Percentiles rank a stretch among this genome's conserved stretches.
These are phyloP conservation scores for Cystoisospora suis DNA, from an alignment of 169 alveolate genomes.

Conservation along the genomic window DNA sequence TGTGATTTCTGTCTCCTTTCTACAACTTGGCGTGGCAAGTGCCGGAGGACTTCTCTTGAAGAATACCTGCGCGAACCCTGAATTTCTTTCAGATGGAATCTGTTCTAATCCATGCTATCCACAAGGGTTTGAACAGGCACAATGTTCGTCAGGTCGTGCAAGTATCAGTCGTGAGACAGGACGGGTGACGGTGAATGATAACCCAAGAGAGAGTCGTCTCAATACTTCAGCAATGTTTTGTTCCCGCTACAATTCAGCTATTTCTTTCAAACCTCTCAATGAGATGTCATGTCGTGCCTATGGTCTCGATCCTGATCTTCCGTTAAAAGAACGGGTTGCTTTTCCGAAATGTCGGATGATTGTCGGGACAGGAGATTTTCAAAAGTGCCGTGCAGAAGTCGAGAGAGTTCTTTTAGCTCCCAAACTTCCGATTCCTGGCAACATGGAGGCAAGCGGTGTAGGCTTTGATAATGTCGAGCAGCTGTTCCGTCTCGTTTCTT, in stretches of 20 bases:
- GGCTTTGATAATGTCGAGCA: conserved; percentile 40
- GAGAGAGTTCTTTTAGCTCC: background rate
- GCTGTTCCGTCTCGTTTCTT: background rate
- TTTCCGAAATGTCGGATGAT: background rate
- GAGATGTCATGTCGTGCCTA: background rate
- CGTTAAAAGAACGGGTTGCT: background rate
- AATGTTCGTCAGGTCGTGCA: conserved; percentile 40
- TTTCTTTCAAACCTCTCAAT: background rate
- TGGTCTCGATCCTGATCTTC: conserved; percentile 9
- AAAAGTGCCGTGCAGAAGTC: conserved; percentile 7
- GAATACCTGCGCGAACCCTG: background rate
- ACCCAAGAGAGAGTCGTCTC: background rate
- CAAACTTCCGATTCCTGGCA: conserved; percentile 42
- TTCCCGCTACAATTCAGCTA: background rate
- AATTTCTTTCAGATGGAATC: background rate
- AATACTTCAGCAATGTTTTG: conserved; percentile 18
- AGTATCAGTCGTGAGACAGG: background rate
- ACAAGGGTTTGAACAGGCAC: background rate
- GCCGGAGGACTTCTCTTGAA: conserved; percentile 36
- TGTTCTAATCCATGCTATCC: conserved; percentile 50
- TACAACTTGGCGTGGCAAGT: conserved; percentile 45
- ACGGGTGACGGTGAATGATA: background rate
- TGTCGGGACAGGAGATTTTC: conserved; percentile 45
- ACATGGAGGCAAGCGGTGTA: conserved; percentile 14
- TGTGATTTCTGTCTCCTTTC: conserved; percentile 27